Percentiles rank a stretch among this genome's conserved stretches.
Evolutionary conservation across 169 alveolate species (phyloP).

Genomic region (Eimeria sp.): DNA sequence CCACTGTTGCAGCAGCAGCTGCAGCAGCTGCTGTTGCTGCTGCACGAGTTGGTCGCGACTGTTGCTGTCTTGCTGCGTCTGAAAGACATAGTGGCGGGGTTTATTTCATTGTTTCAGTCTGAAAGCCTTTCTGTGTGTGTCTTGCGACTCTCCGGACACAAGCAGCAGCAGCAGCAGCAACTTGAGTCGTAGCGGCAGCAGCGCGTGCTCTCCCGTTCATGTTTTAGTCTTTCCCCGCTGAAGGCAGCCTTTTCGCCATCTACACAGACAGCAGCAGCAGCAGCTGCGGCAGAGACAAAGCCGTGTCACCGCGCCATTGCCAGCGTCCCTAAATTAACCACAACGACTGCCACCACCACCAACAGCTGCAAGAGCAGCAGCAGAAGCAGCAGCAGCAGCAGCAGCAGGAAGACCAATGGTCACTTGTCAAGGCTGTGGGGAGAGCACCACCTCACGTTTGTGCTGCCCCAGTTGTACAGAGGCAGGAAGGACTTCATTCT

Average conservation of each 20-base stretch:
- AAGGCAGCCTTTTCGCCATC: neutral
- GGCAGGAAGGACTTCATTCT: conserved; percentile 68
- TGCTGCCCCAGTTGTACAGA: conserved; percentile 76
- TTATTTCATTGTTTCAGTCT: neutral
- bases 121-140: too few relatives aligned
- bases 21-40: conserved; percentile 45
- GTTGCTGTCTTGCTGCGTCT: neutral
- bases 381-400: conserved; percentile 39
- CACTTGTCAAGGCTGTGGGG: conserved; percentile 75
- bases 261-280: neutral
- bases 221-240: neutral
- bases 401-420: conserved; percentile 42
- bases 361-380: neutral
- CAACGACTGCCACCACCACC: neutral
- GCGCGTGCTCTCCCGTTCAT: neutral
- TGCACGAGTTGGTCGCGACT: neutral
- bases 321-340: neutral
- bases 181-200: neutral
- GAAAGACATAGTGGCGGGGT: neutral
- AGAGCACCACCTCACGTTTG: conserved; percentile 57
- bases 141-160: neutral
- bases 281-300: neutral
- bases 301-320: neutral
- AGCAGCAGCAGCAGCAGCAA: neutral
- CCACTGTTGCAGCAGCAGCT: neutral